These are phyloP conservation scores for Cyberlindnera maritima DNA, from an alignment of 805 yeast species.

Conservation along the genomic window DNA sequence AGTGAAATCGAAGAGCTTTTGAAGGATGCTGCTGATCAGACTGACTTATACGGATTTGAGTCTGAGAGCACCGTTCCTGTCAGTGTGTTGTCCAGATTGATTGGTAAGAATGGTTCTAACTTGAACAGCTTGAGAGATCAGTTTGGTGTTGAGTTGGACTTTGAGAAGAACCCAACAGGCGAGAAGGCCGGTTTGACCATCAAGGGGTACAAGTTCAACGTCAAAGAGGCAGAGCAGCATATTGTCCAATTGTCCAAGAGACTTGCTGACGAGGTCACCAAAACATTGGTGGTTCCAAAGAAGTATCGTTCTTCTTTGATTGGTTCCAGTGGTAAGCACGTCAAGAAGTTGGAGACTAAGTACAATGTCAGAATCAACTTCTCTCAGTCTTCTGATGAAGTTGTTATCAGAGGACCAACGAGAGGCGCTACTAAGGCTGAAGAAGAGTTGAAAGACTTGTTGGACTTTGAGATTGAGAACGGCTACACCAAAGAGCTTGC, in stretches of 20 bases:
- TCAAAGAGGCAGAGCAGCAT: constrained; percentile 63
- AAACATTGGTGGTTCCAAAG: constrained; percentile 64
- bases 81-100: constrained; percentile 67
- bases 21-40: constrained; percentile 52
- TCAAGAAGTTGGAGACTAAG: constrained; percentile 81
- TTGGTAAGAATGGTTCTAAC: constrained; percentile 86
- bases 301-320: constrained; percentile 79
- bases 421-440: constrained; percentile 81
- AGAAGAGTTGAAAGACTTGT: constrained; percentile 78
- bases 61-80: constrained; percentile 61
- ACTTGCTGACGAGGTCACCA: constrained; percentile 79
- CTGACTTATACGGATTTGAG: constrained; percentile 40
- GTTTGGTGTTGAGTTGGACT: constrained; percentile 74
- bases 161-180: constrained; percentile 50
- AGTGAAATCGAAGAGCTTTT: constrained; percentile 52
- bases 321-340: constrained; percentile 80
- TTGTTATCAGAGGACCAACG: constrained; percentile 82
- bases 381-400: constrained; percentile 61
- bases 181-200: constrained; percentile 52
- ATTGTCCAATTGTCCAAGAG: constrained; percentile 60
- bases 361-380: constrained; percentile 79
- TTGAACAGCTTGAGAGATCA: constrained; percentile 67
- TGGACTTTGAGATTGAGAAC: constrained; percentile 84
- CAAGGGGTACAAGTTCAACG: constrained; percentile 77
- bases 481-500: constrained; percentile 62